Base-by-base conservation (phyloP, 345 rosid species). In the Barbarea vulgaris region DNA sequence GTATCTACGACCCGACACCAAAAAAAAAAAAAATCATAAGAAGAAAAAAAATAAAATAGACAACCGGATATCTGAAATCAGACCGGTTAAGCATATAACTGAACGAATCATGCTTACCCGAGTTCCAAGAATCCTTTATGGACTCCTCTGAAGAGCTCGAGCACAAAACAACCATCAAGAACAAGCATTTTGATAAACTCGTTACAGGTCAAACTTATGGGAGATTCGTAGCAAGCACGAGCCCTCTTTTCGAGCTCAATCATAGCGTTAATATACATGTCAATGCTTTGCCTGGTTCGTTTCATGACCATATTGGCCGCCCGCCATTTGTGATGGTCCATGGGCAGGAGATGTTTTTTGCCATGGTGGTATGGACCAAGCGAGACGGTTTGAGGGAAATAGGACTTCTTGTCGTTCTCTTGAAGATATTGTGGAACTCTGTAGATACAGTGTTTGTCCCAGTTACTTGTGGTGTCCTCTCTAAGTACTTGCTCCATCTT, bases 271-370 rank as follows among this genome's bases (percentile, higher is more conserved):
- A 93, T 85, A 64, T 81, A 93, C 33, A 75, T 9, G 63, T 80
- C 73, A 11, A 93, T 81, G 21, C 73, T 81, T 44, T 86, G 89
- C 8, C 77, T 63, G 1, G 81, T 79, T 55, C 96, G 92, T 81
- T 74, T 76, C 7, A 93, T 81, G 53, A 89, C 78, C 79, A 46
- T 87, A 77, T 87, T 79, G 66, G 91, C 85, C 24, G 91, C 80
- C 4, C 91, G 89, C 96, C 96, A 93, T 67, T 93, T 91, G 76
- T 91, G 97, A 48, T 83, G 84, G 6, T 91, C 96, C 96, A 89
- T 88, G 60, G 83, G 84, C 18, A 87, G 82, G 4, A 93, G 83
- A n/a, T 90, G 89, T 69, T 69, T 75, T 76, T 86, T 83, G 9
- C 85, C 88, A 30, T 89, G 93, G 77, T 93, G 93, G 78, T 89